phyloP scores from a whole-genome alignment of 2,329 filamentous ascomycete genomes.

The Pseudogymnoascus sp. region DNA sequence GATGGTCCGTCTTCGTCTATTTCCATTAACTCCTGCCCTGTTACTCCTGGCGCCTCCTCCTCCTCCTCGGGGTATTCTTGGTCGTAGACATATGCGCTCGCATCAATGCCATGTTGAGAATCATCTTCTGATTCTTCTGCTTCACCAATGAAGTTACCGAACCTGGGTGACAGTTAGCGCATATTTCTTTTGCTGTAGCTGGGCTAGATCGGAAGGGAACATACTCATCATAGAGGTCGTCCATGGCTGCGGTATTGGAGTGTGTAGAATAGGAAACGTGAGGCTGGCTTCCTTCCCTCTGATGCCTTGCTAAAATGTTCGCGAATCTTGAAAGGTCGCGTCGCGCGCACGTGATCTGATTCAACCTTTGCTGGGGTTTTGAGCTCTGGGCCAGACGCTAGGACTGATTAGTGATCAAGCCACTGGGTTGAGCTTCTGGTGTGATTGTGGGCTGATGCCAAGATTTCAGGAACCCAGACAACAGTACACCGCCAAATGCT shows the following conservation, averaged over 20 bases:
- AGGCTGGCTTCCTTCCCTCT: slow-evolving; percentile 7
- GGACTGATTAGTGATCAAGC: background rate
- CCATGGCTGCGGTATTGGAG: slow-evolving; percentile 48
- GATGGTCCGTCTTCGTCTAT: slow-evolving; percentile 85
- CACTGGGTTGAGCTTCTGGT: background rate
- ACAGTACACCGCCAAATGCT: slow-evolving; percentile 6
- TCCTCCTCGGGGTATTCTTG: slow-evolving; percentile 57
- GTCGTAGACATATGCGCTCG: slow-evolving; percentile 72
- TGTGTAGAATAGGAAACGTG: slow-evolving; percentile 1
- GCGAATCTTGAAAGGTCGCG: slow-evolving; percentile 8
- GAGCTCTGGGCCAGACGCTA: slow-evolving; percentile 3
- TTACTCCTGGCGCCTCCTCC: slow-evolving; percentile 46
- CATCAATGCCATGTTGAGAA: slow-evolving; percentile 66
- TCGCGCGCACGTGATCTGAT: background rate
- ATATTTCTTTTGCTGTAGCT: background rate
- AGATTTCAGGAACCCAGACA: slow-evolving; percentile 2
- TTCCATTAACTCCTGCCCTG: slow-evolving; percentile 86
- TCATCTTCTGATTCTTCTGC: slow-evolving; percentile 81
- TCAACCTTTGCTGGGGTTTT: background rate
- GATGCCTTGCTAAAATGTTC: slow-evolving; percentile 6
- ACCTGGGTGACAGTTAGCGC: slow-evolving; percentile 44
- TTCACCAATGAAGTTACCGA: slow-evolving; percentile 97
- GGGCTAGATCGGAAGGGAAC: slow-evolving; percentile 18
- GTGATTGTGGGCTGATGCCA: background rate
- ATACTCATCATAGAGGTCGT: slow-evolving; percentile 95